Conservation (phyloP, 306 rosid genomes). For the Glycyrrhiza uralensis region DNA sequence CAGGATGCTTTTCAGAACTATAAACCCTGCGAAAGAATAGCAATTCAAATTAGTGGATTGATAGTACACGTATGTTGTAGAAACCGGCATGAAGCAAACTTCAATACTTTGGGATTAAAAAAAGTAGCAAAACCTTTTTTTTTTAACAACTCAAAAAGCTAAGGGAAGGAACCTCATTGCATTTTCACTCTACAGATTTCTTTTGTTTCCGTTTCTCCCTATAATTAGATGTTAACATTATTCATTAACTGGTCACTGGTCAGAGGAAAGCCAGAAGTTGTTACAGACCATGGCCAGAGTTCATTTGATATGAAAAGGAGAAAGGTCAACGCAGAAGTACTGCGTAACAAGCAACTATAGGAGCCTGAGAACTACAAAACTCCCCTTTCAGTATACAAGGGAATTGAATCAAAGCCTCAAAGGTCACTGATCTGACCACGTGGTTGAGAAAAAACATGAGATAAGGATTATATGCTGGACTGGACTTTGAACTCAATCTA, state of each 20-base stretch:
- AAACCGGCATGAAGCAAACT: background rate
- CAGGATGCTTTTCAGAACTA: conserved; percentile 25
- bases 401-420: background rate
- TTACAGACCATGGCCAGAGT: background rate
- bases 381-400: background rate
- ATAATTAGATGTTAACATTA: background rate
- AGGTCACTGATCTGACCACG: background rate
- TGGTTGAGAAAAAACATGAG: background rate
- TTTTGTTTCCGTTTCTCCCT: background rate
- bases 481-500: conserved; percentile 4
- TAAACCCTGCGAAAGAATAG: conserved; percentile 16
- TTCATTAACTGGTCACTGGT: background rate
- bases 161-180: background rate
- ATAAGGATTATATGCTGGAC: background rate
- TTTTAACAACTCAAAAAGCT: background rate
- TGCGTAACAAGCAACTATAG: background rate
- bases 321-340: background rate
- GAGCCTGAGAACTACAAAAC: background rate
- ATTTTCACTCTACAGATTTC: background rate
- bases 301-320: no score
- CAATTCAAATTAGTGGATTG: conserved; percentile 17
- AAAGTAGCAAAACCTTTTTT: background rate
- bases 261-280: background rate
- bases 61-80: background rate
- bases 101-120: background rate